Evolutionary conservation across 2,329 filamentous ascomycete genomes (phyloP), one percentile per base, ranked within the genome.

Genomic region (Sphaerostilbella broomeana): DNA sequence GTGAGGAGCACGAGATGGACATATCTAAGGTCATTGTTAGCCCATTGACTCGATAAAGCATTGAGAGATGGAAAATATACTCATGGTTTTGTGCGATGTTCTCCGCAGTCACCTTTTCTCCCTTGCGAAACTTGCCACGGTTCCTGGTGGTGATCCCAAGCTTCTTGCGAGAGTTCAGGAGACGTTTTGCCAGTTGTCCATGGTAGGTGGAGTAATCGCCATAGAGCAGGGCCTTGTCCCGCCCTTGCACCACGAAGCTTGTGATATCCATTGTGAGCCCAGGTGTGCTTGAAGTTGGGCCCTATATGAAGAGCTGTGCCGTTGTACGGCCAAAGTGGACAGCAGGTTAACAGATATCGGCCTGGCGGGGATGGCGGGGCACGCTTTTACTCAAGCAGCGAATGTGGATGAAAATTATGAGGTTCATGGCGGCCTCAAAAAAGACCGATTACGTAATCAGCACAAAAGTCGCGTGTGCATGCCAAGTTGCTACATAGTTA

Each of bases 151-250:
- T 77, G 55, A 88, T 81, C 34, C 84, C 85, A 40, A 97, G 75
- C 68, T 86, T 90, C 71, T 84, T 90, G 58, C 88, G 83, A 52
- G 84, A 73, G 56, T 83, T 87, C 59, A 86, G 82, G 43, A 98
- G 73, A 56, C 86, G 82, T 58, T 86, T 85, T 48, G 83, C 79
- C 35, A 94, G 73, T 59, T 87, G 84, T 34, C 72, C 70, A 55
- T 88, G 83, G 62, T 97, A 97, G 42, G 82, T 82, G 56, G 78
- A 79, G 67, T 95, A 89, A 66, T 95, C 88, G 51, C 88, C 89
- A 49, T 92, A 81, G 20, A 94, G 76, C 36, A 95, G 81, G 25
- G 86, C 86, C 55, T 85, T 77, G 60, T 94, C 85, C 47, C 92
- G 76, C 49, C 84, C 81, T 38, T 80, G 78, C 56, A 88, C 75